These are phyloP conservation scores for Vachellia collinsii DNA, from an alignment of 306 rosid genomes.

Conservation along the genomic window DNA sequence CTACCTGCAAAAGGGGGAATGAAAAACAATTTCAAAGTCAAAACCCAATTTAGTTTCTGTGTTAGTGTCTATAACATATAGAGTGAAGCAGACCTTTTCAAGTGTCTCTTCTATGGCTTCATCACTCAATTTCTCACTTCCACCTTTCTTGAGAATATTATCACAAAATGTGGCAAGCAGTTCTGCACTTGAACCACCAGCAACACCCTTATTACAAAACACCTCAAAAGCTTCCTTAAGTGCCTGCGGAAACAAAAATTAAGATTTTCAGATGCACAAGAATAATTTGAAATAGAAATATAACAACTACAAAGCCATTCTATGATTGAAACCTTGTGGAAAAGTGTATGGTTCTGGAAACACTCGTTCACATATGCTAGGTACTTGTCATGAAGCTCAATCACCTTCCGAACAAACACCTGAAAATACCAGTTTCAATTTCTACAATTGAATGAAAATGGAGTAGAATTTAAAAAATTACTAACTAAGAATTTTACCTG, in stretches of 20 bases:
- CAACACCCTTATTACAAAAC: conserved; percentile 87
- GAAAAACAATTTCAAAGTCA: conserved; percentile 4
- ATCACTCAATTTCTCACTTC: conserved; percentile 91
- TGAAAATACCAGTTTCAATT: conserved; percentile 50
- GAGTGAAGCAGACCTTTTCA: conserved; percentile 68
- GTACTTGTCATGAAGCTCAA: conserved; percentile 92
- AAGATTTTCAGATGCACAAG: conserved; percentile 5
- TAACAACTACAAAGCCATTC: conserved; percentile 15
- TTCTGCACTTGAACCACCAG: conserved; percentile 93
- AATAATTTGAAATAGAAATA: conserved; percentile 18
- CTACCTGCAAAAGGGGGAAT: conserved; percentile 5
- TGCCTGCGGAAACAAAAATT: conserved; percentile 57
- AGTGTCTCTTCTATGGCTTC: conserved; percentile 96
- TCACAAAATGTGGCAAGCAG: conserved; percentile 94
- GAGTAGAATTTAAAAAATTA: background rate
- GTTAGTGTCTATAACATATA: conserved; percentile 24
- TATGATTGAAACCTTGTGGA: conserved; percentile 80
- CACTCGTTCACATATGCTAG: conserved; percentile 78
- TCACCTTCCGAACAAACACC: conserved; percentile 85
- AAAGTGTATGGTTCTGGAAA: conserved; percentile 83
- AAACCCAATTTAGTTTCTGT: background rate
- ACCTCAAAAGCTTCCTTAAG: conserved; percentile 94
- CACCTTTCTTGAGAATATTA: conserved; percentile 93
- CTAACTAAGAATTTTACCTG: conserved; percentile 48
- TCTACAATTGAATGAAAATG: background rate